These are phyloP conservation scores for Parathielavia hyrcaniae DNA, from an alignment of 495 filamentous ascomycete genomes.

Conservation along the genomic window DNA sequence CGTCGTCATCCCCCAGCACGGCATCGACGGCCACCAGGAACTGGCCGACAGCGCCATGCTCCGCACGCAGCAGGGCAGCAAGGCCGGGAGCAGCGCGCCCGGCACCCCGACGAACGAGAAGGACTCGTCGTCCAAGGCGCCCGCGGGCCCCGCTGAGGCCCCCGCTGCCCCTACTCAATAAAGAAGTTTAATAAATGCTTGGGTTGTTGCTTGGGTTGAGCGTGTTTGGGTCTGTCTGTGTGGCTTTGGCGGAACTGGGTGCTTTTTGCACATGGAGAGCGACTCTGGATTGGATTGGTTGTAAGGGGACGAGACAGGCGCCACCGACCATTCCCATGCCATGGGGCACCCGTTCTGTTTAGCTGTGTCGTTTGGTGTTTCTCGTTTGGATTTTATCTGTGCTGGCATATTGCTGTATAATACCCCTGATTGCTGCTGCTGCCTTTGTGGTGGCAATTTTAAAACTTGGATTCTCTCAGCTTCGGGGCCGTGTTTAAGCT, in stretches of 20 bases:
- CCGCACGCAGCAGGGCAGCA: background rate
- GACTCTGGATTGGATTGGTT: background rate
- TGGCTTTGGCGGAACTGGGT: background rate
- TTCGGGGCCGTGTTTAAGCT: too few species aligned
- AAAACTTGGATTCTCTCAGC: conserved; percentile 5
- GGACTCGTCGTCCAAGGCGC: background rate
- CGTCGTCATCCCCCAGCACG: conserved; percentile 66
- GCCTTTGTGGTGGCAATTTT: conserved; percentile 12
- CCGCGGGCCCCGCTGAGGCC: background rate
- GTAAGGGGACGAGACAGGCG: background rate
- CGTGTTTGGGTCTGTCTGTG: background rate
- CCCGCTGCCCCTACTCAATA: background rate
- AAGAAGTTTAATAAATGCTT: background rate
- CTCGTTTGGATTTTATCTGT: conserved; percentile 1
- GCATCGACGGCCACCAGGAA: conserved; percentile 63
- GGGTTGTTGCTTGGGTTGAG: background rate
- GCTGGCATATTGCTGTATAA: conserved; percentile 32
- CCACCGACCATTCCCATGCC: background rate
- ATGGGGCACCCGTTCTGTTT: conserved; percentile 4
- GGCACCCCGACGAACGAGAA: conserved; percentile 15
- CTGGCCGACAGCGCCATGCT: conserved; percentile 22
- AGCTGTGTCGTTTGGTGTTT: conserved; percentile 2
- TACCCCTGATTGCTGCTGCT: conserved; percentile 22
- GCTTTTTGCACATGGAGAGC: background rate
- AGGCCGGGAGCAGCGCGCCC: background rate